Base-by-base conservation (phyloP, 495 filamentous ascomycete genomes). In the Trichoderma reesei region DNA sequence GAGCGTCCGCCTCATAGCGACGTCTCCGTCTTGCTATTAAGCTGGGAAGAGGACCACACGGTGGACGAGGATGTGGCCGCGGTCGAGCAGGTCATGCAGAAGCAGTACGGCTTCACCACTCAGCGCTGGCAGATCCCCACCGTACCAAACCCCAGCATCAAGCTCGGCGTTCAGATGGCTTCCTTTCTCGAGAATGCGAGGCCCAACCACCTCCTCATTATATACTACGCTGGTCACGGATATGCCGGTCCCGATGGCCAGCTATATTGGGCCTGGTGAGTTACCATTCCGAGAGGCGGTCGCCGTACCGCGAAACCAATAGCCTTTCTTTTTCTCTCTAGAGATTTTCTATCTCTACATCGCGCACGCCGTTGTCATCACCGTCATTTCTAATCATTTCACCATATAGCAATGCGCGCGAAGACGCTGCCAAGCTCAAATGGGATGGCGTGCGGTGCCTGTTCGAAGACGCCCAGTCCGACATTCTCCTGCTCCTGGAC, bases 181-280 rank as follows among this genome's bases (percentile, higher is more conserved):
- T 75, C 75, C 0, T 80, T 80, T 44, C 72, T 82, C 36, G 78
- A 85, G 64, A 75, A 79, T 51, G 80, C 81, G 10, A 68, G 77
- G 26, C 74, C 79, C 3, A 80, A 82, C 63, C 81, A 83, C 60
- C 78, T 85, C 1, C 69, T 82, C 64, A 80, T 85, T 64, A 78
- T 85, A 65, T 82, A 83, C 68, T 85, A 85, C 67, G 81, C 79
- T 41, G 82, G 82, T 13, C 73, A 82, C 66, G 79, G 80, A 18
- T 80, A 74, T 65, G 71, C 80, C 61, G 78, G 80, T 3, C 64
- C 73, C 6, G 80, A 85, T 66, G 75, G 78, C 65, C 80, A 82
- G 66, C 72, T 83, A 4, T 83, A 79, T 65, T 83, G 81, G 82
- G 79, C 81, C 31, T 78, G 78, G 82, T 84, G 74, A 67, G 82